Evolutionary conservation across 148 eudicot genomes (phyloP).

Genomic region (Beta vulgaris): DNA sequence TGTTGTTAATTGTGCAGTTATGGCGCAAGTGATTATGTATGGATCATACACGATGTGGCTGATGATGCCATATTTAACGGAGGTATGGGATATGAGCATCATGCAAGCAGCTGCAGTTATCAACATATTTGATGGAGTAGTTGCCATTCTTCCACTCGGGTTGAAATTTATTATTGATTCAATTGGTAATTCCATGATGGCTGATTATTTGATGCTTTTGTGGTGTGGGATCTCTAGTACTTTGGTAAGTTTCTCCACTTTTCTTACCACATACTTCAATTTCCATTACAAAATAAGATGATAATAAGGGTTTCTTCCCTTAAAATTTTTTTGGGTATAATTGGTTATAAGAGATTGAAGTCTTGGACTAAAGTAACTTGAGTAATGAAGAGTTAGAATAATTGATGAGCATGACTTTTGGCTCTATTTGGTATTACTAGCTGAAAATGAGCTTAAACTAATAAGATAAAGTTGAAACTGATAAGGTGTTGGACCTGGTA

Average conservation of each 20-base stretch:
- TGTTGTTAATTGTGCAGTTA: not conserved
- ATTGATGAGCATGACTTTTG: no score
- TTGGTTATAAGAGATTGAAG: no score
- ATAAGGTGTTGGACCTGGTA: no score
- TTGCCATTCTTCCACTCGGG: slow-evolving; percentile 5
- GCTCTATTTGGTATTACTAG: no score
- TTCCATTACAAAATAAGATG: no score
- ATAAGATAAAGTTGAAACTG: no score
- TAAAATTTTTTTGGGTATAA: no score
- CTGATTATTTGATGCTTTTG: not conserved
- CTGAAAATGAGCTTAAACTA: no score
- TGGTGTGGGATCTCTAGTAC: not conserved
- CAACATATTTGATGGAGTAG: slow-evolving; percentile 9
- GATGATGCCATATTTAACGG: slow-evolving; percentile 12
- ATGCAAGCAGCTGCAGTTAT: slow-evolving; percentile 1
- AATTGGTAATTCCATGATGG: not conserved
- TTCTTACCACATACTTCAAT: no score
- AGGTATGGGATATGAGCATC: not conserved
- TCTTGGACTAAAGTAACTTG: no score
- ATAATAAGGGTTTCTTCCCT: no score
- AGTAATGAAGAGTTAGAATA: no score
- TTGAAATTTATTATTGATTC: not conserved
- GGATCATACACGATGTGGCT: slow-evolving; percentile 11
- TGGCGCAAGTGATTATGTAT: slow-evolving; percentile 1
- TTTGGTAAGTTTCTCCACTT: not conserved